Evolutionary conservation across 495 filamentous ascomycete species (phyloP), one percentile per base, ranked within the genome.

Genomic region (Daldinia grandis): DNA sequence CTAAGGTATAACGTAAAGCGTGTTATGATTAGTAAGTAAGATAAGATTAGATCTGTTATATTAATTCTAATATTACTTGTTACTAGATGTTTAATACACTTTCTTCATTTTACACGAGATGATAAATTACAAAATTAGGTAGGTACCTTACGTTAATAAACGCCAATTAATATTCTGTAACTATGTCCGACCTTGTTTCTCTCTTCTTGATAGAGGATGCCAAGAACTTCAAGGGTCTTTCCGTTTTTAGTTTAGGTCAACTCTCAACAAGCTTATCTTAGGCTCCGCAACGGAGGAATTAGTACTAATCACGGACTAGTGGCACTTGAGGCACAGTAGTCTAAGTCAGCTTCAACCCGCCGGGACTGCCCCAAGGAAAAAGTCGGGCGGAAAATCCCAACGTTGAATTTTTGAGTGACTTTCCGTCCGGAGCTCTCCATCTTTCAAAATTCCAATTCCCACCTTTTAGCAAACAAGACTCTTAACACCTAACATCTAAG

Each of bases 321-420:
- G 33, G 28, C 25, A 47, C 61, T 60, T 60, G 24, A 44, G 61
- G 49, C 38, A 60, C 53, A 64, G 53, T 47, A 64, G 61, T 64
- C 55, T 53, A 64, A 56, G 67, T 69, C 67, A 69, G 67, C 67
- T 58, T 57, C 51, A 62, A 54, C 51, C 49, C 15, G 27, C 55
- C 38, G 55, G 58, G 51, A 44, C 27, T 51, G 37, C 69, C 69
- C 68, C 57, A 72, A 68, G 60, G 55, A 70, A 73, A 73, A 66
- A 69, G 58, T 73, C 71, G 71, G 71, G 66, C 66, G 66, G 66
- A 73, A 73, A 73, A 73, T 73, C 71, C 66, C 62, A 69, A 70
- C 66, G 66, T 73, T 69, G 66, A 73, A 70, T 73, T 68, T 66
- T 73, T 73, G 71, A 73, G 71, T 66, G 61, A 69, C 66, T 73